A percentile compares a stretch with the other conserved stretches of the same genome.
Conservation (phyloP, 805 yeast genomes). For the Priceomyces melissophilus region DNA sequence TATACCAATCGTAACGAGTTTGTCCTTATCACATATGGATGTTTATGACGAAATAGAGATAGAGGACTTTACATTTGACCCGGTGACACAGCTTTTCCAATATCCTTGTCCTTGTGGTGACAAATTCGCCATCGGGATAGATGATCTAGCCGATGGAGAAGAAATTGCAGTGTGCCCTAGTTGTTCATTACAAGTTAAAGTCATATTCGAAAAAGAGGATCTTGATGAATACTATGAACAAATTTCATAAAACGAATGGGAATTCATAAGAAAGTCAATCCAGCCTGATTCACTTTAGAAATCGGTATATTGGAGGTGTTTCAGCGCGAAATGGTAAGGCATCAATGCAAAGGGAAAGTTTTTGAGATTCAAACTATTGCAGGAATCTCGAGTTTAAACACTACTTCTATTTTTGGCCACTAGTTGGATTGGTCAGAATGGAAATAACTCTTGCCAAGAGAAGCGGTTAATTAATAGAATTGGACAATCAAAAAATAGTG, state of each 20-base stretch:
- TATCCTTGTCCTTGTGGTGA: conserved; percentile 99
- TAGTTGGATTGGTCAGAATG: no score
- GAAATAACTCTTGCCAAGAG: no score
- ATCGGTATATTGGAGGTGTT: no score
- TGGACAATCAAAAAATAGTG: no score
- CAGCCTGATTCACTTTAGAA: no score
- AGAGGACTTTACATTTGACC: conserved; percentile 92
- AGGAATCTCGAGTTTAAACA: no score
- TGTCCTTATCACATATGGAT: neutral
- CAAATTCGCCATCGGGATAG: conserved; percentile 78
- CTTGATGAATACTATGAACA: conserved; percentile 42
- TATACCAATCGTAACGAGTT: neutral
- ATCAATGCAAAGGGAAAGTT: no score
- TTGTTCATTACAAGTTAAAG: conserved; percentile 89
- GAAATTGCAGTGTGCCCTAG: conserved; percentile 96
- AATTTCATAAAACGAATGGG: conserved; percentile 1
- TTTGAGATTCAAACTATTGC: no score
- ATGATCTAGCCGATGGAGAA: conserved; percentile 86
- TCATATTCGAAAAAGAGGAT: conserved; percentile 74
- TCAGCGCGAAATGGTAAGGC: no score
- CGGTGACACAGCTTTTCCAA: conserved; percentile 74
- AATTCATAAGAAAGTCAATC: neutral
- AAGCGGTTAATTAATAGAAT: no score
- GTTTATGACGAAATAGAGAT: conserved; percentile 93
- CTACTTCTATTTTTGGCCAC: no score